Evolutionary conservation across 441 rosid genomes (phyloP), one percentile per base, ranked within the genome.

Genomic region (Populus trichocarpa): DNA sequence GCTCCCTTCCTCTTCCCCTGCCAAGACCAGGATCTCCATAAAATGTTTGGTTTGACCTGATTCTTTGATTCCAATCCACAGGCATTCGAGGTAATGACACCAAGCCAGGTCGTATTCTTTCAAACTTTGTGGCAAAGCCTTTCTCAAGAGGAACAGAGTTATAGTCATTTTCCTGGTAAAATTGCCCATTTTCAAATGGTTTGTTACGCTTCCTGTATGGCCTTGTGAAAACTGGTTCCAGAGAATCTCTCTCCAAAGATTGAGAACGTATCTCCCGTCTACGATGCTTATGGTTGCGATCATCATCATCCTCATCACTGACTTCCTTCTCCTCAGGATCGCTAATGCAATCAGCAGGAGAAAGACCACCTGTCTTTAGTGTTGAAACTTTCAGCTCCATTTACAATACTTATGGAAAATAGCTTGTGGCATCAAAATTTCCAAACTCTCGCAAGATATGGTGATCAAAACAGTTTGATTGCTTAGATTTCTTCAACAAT

Each of bases 231-330:
- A 74, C 79, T 70, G 88, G 94, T 73, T 92, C 98, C 28, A 81
- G 72, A 70, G 89, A 81, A 78, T 89, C 95, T 87, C 89, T 88
- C 71, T 97, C 99, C 76, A 86, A 76, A 40, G 97, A 90, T 74
- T 88, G 91, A 78, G 98, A 88, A 70, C 82, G 87, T 40, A 90
- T 77, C 79, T 90, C 99, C 80, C 86, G 79, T 81, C 93, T 88
- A 70, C 98, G 97, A 83, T 96, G 99, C 83, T 97, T 96, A 86
- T 97, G 98, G 87, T 97, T 96, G 87, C 97, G 97, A 80, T 96
- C 98, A 85, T 97, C 99, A 59, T 97, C 99, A 67, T 97, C 99
- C 68, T 97, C 99, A 74, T 95, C 99, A 72, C 98, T 95, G 71
- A 95, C 86, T 87, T 97, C 99, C 85, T 91, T 92, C 84, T 94